Conservation (phyloP, 1,139 yeast genomes). For the Geotrichum phurueaensis region DNA sequence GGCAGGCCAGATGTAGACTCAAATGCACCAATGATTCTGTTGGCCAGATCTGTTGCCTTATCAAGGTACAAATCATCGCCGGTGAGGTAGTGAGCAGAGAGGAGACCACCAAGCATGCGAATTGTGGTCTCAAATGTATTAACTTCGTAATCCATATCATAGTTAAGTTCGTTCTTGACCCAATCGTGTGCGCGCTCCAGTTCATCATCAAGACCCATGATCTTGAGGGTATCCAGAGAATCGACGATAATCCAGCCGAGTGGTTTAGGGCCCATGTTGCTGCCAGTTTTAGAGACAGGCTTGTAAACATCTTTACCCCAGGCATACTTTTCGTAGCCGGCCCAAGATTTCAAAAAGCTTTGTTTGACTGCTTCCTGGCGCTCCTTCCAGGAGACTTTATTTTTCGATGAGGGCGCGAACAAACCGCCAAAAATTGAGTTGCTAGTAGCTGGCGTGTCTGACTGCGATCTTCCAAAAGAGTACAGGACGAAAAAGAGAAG, state of each 20-base stretch:
- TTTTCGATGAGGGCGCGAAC: neutral
- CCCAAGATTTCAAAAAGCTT: conserved; percentile 75
- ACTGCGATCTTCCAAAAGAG: conserved; percentile 20
- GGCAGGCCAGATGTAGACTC: conserved; percentile 64
- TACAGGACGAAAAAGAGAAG: conserved; percentile 23
- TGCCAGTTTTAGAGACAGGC: conserved; percentile 57
- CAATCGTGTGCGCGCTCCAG: conserved; percentile 62
- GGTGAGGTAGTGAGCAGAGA: conserved; percentile 73
- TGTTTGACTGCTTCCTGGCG: conserved; percentile 53
- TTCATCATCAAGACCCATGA: conserved; percentile 73
- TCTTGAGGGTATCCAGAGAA: conserved; percentile 71
- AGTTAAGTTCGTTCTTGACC: conserved; percentile 56
- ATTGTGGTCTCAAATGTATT: conserved; percentile 90
- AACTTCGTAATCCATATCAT: conserved; percentile 66
- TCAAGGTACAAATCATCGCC: conserved; percentile 65
- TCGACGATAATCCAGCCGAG: conserved; percentile 96
- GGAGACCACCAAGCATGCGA: conserved; percentile 85
- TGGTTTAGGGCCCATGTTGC: conserved; percentile 76
- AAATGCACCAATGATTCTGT: conserved; percentile 58
- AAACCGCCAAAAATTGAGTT: neutral
- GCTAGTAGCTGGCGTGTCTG: neutral
- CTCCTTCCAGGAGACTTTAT: conserved; percentile 34
- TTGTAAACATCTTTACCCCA: conserved; percentile 76
- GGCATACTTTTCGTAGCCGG: conserved; percentile 65
- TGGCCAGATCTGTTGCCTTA: conserved; percentile 65